Base-by-base conservation (phyloP, 768 basidiomycete species). In the Pleurotus giganteus region DNA sequence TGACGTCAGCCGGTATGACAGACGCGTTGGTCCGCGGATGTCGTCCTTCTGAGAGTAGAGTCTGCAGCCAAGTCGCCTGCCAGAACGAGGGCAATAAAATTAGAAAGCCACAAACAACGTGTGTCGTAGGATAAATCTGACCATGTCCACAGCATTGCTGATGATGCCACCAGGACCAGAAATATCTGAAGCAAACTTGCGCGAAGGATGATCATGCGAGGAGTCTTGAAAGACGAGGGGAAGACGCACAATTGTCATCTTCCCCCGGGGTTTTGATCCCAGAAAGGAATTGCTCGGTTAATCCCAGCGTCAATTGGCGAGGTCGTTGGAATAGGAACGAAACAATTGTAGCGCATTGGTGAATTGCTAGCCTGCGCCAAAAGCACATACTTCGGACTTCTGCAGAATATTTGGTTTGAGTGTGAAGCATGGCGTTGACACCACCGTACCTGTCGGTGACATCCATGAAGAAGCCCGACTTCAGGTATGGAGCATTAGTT, bases 81-180 rank as follows among this genome's bases (percentile, higher is more conserved):
- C 5, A 17, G 27, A 3, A 5, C 36, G 19, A 4, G 13, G 17
- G 21, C 32, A 24, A 6, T 6, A 24, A 23, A 46, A 31, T 26
- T 9, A 7, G 39, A 24, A n/a, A n/a, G n/a, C n/a, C n/a, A 12
- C 41, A 47, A 26, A 4, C 21, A 55, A 13, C 19, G 39, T n/a
- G n/a, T n/a, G 11, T 44, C 58, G 23, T 46, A 66, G n/a, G n/a
- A n/a, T n/a, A n/a, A n/a, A n/a, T n/a, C n/a, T n/a, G n/a, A n/a
- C 69, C 47, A 65, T 61, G 43, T 71, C 69, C 8, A 54, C 57
- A 0, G 68, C 66, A 37, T 57, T 66, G 9, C 54, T 62, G 5
- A 71, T 67, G 2, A 71, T 60, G n/a, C 69, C 69, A 6, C 67
- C 68, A 32, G 66, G 53, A 6, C 66, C 69, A 24, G 67, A 59